phyloP scores from a whole-genome alignment of 768 basidiomycete genomes.

The Rhodotorula graminis region DNA sequence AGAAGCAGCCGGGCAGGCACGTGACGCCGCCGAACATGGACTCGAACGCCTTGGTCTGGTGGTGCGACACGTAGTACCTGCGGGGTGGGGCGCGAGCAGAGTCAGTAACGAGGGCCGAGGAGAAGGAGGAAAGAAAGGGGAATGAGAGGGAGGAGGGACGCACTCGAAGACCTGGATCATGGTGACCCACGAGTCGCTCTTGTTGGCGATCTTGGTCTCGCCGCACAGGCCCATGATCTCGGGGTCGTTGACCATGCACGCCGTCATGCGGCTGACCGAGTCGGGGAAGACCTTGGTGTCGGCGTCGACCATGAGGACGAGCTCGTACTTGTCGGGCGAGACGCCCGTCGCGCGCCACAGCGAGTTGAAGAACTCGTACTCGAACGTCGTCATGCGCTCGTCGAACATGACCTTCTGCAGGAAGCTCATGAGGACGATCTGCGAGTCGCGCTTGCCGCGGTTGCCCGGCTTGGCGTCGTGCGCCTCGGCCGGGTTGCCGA shows the following conservation, averaged over 20 bases:
- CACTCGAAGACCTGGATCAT: constrained; percentile 86
- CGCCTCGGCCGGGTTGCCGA: constrained; percentile 85
- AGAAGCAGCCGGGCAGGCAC: constrained; percentile 98
- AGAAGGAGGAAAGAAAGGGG: no score
- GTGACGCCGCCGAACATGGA: constrained; percentile 99
- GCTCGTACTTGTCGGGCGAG: constrained; percentile 90
- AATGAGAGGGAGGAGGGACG: constrained; percentile 44
- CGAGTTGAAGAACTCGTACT: constrained; percentile 99
- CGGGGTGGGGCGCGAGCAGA: background rate
- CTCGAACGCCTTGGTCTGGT: constrained; percentile 98
- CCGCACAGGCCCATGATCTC: constrained; percentile 99
- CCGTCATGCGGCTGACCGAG: constrained; percentile 88
- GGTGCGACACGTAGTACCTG: constrained; percentile 99
- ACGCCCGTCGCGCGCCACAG: constrained; percentile 93
- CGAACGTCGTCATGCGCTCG: constrained; percentile 98
- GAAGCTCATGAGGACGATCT: constrained; percentile 96
- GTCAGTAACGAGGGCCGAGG: no score
- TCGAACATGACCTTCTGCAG: constrained; percentile 99
- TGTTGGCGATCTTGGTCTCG: constrained; percentile 99
- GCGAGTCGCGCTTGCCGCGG: constrained; percentile 96
- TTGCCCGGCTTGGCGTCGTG: constrained; percentile 91
- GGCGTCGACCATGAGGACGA: constrained; percentile 58
- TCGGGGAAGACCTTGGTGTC: constrained; percentile 88
- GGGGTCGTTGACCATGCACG: constrained; percentile 91
- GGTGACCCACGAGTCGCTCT: constrained; percentile 95